phyloP scores from a whole-genome alignment of 163 green algal genomes.

The Coccomyxa subellipsoidea region DNA sequence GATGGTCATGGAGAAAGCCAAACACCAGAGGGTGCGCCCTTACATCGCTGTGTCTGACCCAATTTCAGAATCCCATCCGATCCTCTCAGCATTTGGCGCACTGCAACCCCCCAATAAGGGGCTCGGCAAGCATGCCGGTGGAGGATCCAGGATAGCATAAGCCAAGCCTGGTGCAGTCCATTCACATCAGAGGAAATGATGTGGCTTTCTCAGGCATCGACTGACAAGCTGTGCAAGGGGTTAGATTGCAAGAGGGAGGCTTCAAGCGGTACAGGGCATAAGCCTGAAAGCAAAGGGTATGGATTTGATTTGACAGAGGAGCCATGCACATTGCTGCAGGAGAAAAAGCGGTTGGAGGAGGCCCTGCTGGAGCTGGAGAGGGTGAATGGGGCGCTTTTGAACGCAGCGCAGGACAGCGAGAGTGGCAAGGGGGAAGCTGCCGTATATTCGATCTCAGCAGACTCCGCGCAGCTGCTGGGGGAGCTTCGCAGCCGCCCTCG shows the following conservation, averaged over 20 bases:
- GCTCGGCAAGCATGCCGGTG: too few species aligned
- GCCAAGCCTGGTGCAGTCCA: too few species aligned
- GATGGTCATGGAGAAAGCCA: constrained; percentile 2
- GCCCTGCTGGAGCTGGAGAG: background rate
- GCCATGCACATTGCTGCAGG: background rate
- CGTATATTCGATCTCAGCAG: background rate
- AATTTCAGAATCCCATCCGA: too few species aligned
- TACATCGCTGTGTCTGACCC: too few species aligned
- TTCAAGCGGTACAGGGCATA: background rate
- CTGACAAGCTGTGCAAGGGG: too few species aligned
- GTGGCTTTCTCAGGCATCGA: too few species aligned
- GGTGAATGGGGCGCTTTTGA: background rate
- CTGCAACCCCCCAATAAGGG: too few species aligned
- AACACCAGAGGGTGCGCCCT: constrained; percentile 1
- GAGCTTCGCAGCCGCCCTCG: background rate
- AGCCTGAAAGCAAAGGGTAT: background rate
- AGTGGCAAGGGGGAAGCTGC: background rate
- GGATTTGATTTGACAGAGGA: too few species aligned
- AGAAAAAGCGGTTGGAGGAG: constrained; percentile 12
- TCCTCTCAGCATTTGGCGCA: too few species aligned
- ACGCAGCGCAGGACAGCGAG: background rate
- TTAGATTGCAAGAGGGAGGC: too few species aligned
- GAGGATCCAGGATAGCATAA: too few species aligned
- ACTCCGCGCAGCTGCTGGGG: background rate
- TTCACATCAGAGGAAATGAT: too few species aligned